These are phyloP conservation scores for Curvularia spicifera DNA, from an alignment of 2,329 filamentous ascomycete species.

Conservation along the genomic window DNA sequence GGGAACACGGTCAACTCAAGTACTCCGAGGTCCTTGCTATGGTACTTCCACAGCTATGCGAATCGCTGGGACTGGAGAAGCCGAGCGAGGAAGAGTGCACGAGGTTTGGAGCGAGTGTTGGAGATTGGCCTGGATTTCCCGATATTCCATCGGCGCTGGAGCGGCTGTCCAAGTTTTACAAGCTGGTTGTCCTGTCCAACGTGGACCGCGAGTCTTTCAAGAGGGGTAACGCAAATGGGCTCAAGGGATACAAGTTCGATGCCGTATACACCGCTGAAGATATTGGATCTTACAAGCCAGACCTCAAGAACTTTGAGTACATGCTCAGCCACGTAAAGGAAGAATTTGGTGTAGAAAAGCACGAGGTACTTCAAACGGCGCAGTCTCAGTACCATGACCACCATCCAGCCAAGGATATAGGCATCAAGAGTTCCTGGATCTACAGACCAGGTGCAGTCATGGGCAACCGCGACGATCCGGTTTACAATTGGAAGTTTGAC, in stretches of 20 bases:
- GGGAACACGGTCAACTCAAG: slow-evolving; percentile 60
- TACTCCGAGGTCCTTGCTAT: slow-evolving; percentile 67
- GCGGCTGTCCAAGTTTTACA: slow-evolving; percentile 59
- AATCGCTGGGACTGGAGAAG: slow-evolving; percentile 50
- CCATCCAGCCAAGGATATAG: slow-evolving; percentile 66
- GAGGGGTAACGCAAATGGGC: slow-evolving; percentile 55
- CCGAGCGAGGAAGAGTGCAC: slow-evolving; percentile 52
- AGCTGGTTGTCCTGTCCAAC: slow-evolving; percentile 67
- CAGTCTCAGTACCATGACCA: slow-evolving; percentile 73
- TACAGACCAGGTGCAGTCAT: slow-evolving; percentile 58
- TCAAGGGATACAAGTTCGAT: slow-evolving; percentile 65
- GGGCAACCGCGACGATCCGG: slow-evolving; percentile 54
- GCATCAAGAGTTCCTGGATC: slow-evolving; percentile 70
- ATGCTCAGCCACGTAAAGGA: slow-evolving; percentile 62
- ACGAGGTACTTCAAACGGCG: slow-evolving; percentile 70
- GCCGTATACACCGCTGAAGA: slow-evolving; percentile 73
- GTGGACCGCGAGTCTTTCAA: slow-evolving; percentile 63
- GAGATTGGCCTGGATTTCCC: slow-evolving; percentile 62
- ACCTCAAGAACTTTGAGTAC: slow-evolving; percentile 68
- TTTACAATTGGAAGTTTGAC: slow-evolving; percentile 61
- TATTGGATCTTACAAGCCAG: slow-evolving; percentile 75
- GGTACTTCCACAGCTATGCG: slow-evolving; percentile 57
- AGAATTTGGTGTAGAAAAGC: slow-evolving; percentile 64
- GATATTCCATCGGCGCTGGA: slow-evolving; percentile 64
- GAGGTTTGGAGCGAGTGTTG: slow-evolving; percentile 60